phyloP scores from a whole-genome alignment of 257 asterid genomes.

The Dorcoceras hygrometricum region DNA sequence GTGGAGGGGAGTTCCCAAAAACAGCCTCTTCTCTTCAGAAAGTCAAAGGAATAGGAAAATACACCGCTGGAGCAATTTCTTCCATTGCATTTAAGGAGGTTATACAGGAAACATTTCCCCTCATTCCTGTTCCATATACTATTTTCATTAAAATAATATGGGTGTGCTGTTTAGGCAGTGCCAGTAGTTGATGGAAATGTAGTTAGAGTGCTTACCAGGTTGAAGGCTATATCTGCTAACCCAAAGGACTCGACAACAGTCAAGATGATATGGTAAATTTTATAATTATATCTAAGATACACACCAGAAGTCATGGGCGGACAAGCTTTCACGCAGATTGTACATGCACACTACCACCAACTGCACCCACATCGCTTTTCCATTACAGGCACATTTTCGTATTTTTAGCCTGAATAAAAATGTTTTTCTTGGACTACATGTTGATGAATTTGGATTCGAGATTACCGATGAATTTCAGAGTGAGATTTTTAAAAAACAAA shows the following conservation, averaged over 20 bases:
- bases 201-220: constrained; percentile 77
- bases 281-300: constrained; percentile 3
- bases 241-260: constrained; percentile 66
- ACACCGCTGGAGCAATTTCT: constrained; percentile 97
- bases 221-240: constrained; percentile 81
- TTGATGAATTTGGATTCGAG: not conserved
- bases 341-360: not conserved
- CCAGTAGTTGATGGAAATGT: constrained; percentile 99
- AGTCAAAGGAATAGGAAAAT: constrained; percentile 87
- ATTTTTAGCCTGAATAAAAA: not conserved
- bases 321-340: not conserved
- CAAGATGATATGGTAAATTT: constrained; percentile 74
- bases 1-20: constrained; percentile 71
- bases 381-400: not conserved
- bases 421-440: not conserved
- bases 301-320: not conserved
- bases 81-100: constrained; percentile 95
- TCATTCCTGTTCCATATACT: constrained; percentile 4
- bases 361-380: not conserved
- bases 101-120: constrained; percentile 18
- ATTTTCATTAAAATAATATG: constrained; percentile 19
- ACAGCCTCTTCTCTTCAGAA: constrained; percentile 71
- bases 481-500: not conserved
- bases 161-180: constrained; percentile 54
- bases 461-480: not conserved